These are phyloP conservation scores for Volvox africanus DNA, from an alignment of 139 green algal genomes.

Conservation along the genomic window DNA sequence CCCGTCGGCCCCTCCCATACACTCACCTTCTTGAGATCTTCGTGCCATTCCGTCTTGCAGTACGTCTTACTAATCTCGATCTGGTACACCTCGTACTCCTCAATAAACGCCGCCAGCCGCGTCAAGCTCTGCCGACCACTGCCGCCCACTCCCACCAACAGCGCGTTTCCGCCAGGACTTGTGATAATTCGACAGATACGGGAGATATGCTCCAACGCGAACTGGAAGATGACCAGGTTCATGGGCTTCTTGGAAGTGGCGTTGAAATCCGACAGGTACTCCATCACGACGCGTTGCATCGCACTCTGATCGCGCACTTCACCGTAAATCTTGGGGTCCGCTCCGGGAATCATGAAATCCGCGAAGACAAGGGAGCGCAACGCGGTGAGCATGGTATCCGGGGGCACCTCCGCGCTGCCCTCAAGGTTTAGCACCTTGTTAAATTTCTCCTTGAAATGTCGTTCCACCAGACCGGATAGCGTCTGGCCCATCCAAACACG, in stretches of 20 bases:
- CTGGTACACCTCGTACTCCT: constrained; percentile 75
- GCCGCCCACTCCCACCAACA: constrained; percentile 85
- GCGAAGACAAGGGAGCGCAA: constrained; percentile 80
- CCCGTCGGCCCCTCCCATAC: too few relatives aligned
- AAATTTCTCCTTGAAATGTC: constrained; percentile 84
- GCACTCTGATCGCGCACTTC: constrained; percentile 66
- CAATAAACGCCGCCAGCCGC: constrained; percentile 80
- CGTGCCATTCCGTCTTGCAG: constrained; percentile 77
- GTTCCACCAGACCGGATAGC: constrained; percentile 66
- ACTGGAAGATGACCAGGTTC: constrained; percentile 83
- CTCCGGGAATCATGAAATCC: constrained; percentile 83
- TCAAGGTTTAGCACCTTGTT: constrained; percentile 50
- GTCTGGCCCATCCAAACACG: constrained; percentile 67
- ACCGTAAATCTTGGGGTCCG: constrained; percentile 62
- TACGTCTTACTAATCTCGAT: constrained; percentile 86
- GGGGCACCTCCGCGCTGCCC: constrained; percentile 40
- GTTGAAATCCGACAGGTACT: constrained; percentile 83
- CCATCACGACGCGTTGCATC: constrained; percentile 62
- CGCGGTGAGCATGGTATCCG: constrained; percentile 56
- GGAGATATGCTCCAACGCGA: constrained; percentile 81
- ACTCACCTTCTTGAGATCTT: constrained; percentile 64
- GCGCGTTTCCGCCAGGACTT: constrained; percentile 76
- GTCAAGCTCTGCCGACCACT: constrained; percentile 78
- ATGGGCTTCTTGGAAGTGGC: constrained; percentile 83
- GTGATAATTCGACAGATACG: constrained; percentile 82